phyloP scores from a whole-genome alignment of 495 filamentous ascomycete species.

The Lasiosphaeriaceae sp. region DNA sequence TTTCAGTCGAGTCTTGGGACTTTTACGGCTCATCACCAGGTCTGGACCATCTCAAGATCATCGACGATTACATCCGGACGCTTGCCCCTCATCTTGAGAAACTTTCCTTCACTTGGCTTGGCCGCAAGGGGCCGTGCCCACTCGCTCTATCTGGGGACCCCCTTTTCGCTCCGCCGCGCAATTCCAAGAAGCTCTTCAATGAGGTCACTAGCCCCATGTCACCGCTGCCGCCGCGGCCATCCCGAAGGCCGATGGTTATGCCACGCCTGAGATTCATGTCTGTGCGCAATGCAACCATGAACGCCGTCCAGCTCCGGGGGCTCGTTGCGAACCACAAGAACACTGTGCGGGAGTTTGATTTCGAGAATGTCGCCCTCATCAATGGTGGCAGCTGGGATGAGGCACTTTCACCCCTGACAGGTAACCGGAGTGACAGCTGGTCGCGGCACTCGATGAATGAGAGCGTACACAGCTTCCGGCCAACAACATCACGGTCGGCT shows the following conservation, averaged over 20 bases:
- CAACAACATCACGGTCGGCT: slow-evolving; percentile 19
- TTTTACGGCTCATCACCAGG: slow-evolving; percentile 49
- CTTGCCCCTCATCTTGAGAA: slow-evolving; percentile 59
- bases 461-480: slow-evolving; percentile 16
- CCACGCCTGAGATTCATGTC: slow-evolving; percentile 57
- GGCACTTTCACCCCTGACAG: slow-evolving; percentile 62
- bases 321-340: slow-evolving; percentile 58
- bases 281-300: slow-evolving; percentile 62
- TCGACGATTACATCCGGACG: slow-evolving; percentile 66
- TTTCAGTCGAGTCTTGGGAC: slow-evolving; percentile 63
- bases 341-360: slow-evolving; percentile 65
- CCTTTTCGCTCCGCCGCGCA: slow-evolving; percentile 51
- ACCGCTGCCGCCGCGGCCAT: slow-evolving; percentile 41
- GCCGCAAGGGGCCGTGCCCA: slow-evolving; percentile 62
- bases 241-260: slow-evolving; percentile 50
- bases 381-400: slow-evolving; percentile 67
- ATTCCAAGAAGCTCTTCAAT: slow-evolving; percentile 47
- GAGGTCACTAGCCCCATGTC: slow-evolving; percentile 54
- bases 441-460: slow-evolving; percentile 32
- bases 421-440: slow-evolving; percentile 35
- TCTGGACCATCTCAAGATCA: slow-evolving; percentile 68
- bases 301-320: slow-evolving; percentile 59
- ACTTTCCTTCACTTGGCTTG: slow-evolving; percentile 68
- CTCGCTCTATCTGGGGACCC: slow-evolving; percentile 61
- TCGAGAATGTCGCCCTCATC: slow-evolving; percentile 63